Base-by-base conservation (phyloP, 768 basidiomycete genomes). In the Omphalotus guepiniiformis region DNA sequence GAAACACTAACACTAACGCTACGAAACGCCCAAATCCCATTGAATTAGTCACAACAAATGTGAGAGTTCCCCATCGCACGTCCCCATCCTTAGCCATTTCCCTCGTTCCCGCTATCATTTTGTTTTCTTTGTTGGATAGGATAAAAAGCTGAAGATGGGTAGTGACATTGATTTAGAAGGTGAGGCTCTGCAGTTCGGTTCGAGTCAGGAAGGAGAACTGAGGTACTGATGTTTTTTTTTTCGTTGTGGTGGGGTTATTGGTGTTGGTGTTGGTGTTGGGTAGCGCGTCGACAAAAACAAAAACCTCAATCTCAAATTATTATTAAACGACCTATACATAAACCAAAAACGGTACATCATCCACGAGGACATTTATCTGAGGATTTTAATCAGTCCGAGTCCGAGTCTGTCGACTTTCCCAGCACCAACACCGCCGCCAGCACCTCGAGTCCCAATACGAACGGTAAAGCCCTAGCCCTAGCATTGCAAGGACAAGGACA, bases 41-140 rank as follows among this genome's bases (percentile, higher is more conserved):
- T n/a, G 15, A 19, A 21, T 8, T 39, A 18, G 38, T 53, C 56
- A 68, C n/a, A n/a, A n/a, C n/a, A 56, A 71, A 82, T 84, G 83
- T 85, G 78, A 85, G 83, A 78, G 71, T 64, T 66, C 68, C 73
- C 65, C 56, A 61, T 61, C 66, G 58, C 55, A 55, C 53, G 57
- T 50, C 50, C 47, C 36, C 55, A 61, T 51, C 67, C 57, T 54
- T 54, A 48, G 53, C 65, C 65, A 73, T 80, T 83, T 83, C 79
- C 80, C 82, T 80, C 70, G 75, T 76, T 78, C 69, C 79, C 71
- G 77, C 75, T 72, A 62, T 63, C 64, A 48, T 69, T 76, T 82
- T 42, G 15, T n/a, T n/a, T 45, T 13, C 75, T 70, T 63, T 70
- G 67, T 76, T 60, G 79, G 80, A 70, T 74, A 85, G 84, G 82